Evolutionary conservation across 305 asterid species (phyloP).

Genomic region (Plantago rigida): DNA sequence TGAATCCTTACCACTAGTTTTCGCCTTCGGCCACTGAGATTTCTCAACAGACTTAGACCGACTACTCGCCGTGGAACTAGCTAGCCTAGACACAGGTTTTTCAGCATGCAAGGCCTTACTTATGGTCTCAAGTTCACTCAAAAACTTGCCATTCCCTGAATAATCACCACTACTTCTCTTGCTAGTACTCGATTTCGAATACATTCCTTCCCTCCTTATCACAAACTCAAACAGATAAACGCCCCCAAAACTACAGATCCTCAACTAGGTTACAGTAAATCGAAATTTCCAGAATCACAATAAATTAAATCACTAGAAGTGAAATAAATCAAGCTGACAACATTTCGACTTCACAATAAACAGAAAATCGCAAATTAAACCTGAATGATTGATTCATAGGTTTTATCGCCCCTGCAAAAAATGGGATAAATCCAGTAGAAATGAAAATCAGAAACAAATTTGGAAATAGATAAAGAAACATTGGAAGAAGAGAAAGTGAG

Average conservation of each 20-base stretch:
- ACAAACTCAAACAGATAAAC: conserved; percentile 28
- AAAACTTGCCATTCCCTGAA: conserved; percentile 54
- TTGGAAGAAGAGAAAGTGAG: not conserved
- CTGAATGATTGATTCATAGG: not conserved
- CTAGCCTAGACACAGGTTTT: conserved; percentile 41
- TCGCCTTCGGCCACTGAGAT: conserved; percentile 32
- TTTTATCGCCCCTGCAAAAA: conserved; percentile 6
- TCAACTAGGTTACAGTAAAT: conserved; percentile 12
- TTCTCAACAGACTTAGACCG: conserved; percentile 70
- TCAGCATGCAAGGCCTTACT: conserved; percentile 55
- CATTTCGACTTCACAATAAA: not conserved
- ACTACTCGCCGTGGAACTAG: conserved; percentile 63
- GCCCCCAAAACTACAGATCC: not conserved
- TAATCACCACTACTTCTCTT: conserved; percentile 47
- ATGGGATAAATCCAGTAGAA: not conserved
- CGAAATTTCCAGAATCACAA: conserved; percentile 18
- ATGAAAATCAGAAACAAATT: not conserved
- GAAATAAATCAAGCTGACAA: not conserved
- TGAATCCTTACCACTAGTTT: conserved; percentile 29
- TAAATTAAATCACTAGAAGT: too few species aligned
- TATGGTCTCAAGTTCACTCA: conserved; percentile 63
- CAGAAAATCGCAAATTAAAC: not conserved
- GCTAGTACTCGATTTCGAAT: conserved; percentile 52
- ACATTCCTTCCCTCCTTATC: conserved; percentile 48
- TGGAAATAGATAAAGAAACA: not conserved